Base-by-base conservation (phyloP, 2,329 filamentous ascomycete genomes). In the Botrytis fragariae region DNA sequence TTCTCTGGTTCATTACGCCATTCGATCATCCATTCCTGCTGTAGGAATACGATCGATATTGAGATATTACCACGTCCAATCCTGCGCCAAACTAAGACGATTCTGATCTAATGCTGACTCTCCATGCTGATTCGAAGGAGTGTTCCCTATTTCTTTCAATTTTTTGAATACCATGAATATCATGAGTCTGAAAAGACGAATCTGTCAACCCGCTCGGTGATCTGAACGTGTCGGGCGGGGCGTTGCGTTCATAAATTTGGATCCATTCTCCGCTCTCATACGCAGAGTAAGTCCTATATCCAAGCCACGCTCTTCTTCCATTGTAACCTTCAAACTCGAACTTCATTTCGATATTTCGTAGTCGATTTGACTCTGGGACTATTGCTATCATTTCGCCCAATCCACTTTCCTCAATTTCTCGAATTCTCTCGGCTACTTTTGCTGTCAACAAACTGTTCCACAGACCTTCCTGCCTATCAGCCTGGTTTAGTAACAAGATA, bases 391-490 rank as follows among this genome's bases (percentile, higher is more conserved):
- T 35, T 14, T 67, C 60, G 2, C 48, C 35, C 37, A 75, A 16
- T 20, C 74, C 73, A 25, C 69, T 64, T 35, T 74, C 75, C 54
- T 75, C 72, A 54, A 76, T 71, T 12, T 72, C 51, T 37, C 72
- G 65, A 29, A 75, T 32, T 37, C 72, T 63, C 45, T 74, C 75
- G n/a, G 72, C 74, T 1, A 74, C 70, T 61, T 29, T 74, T 42
- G 74, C 74, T 3, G 57, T 70, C 12, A 74, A n/a, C 18, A 62
- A 35, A 69, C 65, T 72, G 60, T 92, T 89, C 90, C 90, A 91
- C 84, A 92, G 89, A 44, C 88, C 89, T 81, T 92, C 90, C 64
- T 89, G 84, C 29, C 89, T 84, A 18, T 88, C 85, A 77, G 87
- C 88, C 76, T 85, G 87, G 65, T 84, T 83, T 68, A 92, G 80